phyloP scores from a whole-genome alignment of 495 filamentous ascomycete species.

The Penicillium nucicola region DNA sequence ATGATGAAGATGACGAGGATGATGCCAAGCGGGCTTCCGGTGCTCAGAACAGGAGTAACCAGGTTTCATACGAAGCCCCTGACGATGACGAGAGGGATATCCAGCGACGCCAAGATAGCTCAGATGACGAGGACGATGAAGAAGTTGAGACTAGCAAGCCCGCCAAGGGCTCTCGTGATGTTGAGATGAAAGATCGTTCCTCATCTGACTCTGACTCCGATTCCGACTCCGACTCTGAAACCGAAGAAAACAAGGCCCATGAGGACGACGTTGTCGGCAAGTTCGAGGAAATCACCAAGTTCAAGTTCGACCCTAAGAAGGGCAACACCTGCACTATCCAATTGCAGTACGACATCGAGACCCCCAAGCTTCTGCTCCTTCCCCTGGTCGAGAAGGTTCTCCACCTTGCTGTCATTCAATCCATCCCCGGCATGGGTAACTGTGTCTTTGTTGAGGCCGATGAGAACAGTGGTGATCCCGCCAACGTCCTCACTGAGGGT shows the following conservation, averaged over 20 bases:
- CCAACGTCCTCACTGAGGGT: slow-evolving; percentile 72
- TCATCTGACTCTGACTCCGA: slow-evolving; percentile 40
- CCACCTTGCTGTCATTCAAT: slow-evolving; percentile 77
- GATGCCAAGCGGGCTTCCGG: slow-evolving; percentile 82
- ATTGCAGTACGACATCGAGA: slow-evolving; percentile 75
- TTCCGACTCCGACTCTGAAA: slow-evolving; percentile 35
- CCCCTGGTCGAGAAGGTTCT: slow-evolving; percentile 79
- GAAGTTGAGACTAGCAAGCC: slow-evolving; percentile 33
- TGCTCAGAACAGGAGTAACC: slow-evolving; percentile 69
- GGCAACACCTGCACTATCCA: slow-evolving; percentile 77
- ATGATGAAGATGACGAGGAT: slow-evolving; percentile 74
- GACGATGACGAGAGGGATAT: slow-evolving; percentile 88
- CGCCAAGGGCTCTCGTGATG: slow-evolving; percentile 14
- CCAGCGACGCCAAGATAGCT: slow-evolving; percentile 42
- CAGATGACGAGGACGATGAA: slow-evolving; percentile 42
- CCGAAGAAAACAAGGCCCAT: slow-evolving; percentile 47
- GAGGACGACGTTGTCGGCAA: slow-evolving; percentile 65
- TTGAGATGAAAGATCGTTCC: slow-evolving; percentile 32
- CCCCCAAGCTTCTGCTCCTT: slow-evolving; percentile 90
- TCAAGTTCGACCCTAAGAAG: slow-evolving; percentile 72
- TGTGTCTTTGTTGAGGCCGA: slow-evolving; percentile 70
- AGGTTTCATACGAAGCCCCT: slow-evolving; percentile 82
- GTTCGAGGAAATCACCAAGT: slow-evolving; percentile 62
- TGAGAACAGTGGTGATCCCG: slow-evolving; percentile 50
- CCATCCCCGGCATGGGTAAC: slow-evolving; percentile 68